Conservation (phyloP, 2,329 filamentous ascomycete species). For the Fusarium circinatum region DNA sequence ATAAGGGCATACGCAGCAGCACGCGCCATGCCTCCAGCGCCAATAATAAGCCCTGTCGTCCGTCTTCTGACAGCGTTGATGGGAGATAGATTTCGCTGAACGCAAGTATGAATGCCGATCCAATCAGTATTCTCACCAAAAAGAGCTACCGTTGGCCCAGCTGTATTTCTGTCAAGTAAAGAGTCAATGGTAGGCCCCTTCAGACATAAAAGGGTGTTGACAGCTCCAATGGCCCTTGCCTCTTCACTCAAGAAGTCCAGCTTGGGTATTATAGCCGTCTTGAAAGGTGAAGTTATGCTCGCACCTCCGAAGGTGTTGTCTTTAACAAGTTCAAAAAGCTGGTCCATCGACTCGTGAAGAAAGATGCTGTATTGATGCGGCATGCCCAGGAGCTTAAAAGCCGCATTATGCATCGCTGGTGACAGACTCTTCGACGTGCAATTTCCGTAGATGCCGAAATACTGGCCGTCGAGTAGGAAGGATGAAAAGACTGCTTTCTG, state of each 20-base stretch:
- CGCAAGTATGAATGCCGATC: slow-evolving; percentile 1
- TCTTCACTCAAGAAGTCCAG: slow-evolving; percentile 9
- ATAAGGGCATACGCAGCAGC: neutral
- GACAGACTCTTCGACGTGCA: neutral
- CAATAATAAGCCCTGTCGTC: neutral
- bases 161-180: neutral
- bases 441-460: slow-evolving; percentile 9
- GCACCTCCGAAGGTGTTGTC: neutral
- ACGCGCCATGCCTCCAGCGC: slow-evolving; percentile 9
- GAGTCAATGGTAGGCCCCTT: neutral
- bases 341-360: neutral
- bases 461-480: neutral
- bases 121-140: slow-evolving; percentile 10
- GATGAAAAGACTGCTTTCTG: neutral
- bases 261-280: neutral
- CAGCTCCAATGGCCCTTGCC: slow-evolving; percentile 3
- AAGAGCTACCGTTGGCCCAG: neutral
- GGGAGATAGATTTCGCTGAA: slow-evolving; percentile 2
- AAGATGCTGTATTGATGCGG: slow-evolving; percentile 6
- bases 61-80: slow-evolving; percentile 8
- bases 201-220: neutral
- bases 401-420: slow-evolving; percentile 2
- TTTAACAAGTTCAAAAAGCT: neutral
- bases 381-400: neutral
- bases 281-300: slow-evolving; percentile 3